phyloP scores from a whole-genome alignment of 176 grass and related monocot species.

The Alopecurus myosuroides region DNA sequence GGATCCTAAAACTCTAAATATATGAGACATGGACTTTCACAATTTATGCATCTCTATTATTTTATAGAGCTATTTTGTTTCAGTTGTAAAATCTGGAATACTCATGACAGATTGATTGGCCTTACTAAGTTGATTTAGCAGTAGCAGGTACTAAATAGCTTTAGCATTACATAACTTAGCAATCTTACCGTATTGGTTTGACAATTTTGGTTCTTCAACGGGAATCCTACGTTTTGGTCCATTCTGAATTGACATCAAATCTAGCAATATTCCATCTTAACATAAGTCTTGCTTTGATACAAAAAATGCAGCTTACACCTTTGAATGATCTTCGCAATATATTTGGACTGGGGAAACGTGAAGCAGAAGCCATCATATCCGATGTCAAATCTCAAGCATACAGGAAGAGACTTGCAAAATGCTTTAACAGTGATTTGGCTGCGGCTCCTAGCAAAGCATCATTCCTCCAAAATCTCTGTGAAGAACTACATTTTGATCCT shows the following conservation, averaged over 20 bases:
- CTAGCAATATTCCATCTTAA: background rate
- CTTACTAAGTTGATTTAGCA: background rate
- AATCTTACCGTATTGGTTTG: background rate
- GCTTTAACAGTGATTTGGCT: constrained; percentile 70
- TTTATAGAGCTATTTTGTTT: background rate
- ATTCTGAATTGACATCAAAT: background rate
- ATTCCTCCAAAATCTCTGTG: constrained; percentile 92
- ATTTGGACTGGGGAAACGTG: constrained; percentile 95
- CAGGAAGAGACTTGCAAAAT: constrained; percentile 77
- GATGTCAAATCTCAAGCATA: constrained; percentile 88
- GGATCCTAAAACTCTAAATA: background rate
- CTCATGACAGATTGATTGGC: background rate
- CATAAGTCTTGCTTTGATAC: background rate
- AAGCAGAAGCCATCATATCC: constrained; percentile 76
- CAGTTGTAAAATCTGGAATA: background rate
- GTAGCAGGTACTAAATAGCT: constrained; percentile 3
- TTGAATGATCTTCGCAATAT: constrained; percentile 87
- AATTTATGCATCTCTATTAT: background rate
- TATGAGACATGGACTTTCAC: background rate
- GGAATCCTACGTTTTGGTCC: constrained; percentile 8
- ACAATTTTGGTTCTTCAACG: background rate
- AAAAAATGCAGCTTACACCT: constrained; percentile 67
- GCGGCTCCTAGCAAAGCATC: constrained; percentile 87
- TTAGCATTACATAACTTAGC: constrained; percentile 1
- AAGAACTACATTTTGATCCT: constrained; percentile 87